Evolutionary conservation across 345 rosid genomes (phyloP).

Genomic region (Arabis hirsuta): DNA sequence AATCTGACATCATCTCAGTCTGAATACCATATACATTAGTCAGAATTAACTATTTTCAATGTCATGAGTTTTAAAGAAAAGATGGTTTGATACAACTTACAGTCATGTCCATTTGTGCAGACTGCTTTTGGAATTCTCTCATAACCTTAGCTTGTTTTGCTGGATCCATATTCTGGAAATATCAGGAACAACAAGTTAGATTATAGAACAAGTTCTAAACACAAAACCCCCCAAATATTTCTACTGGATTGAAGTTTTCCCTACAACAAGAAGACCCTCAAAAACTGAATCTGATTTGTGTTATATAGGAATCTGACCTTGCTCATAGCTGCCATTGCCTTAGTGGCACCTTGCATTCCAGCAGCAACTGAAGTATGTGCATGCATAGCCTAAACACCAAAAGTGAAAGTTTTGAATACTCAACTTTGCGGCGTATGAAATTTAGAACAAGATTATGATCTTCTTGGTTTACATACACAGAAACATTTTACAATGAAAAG

Average conservation of each 20-base stretch:
- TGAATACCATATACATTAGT: constrained; percentile 45
- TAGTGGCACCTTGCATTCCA: constrained; percentile 90
- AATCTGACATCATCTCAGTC: constrained; percentile 97
- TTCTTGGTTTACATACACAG: constrained; percentile 4
- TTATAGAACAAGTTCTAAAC: too few relatives aligned
- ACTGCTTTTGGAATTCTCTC: constrained; percentile 88
- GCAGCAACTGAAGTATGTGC: constrained; percentile 91
- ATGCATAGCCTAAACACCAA: constrained; percentile 76
- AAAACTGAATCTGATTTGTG: too few relatives aligned
- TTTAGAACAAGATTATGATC: neutral
- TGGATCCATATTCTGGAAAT: constrained; percentile 92
- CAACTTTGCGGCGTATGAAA: too few relatives aligned
- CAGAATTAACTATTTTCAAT: constrained; percentile 25
- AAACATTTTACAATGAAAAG: neutral
- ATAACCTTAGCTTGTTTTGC: constrained; percentile 79
- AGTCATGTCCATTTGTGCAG: constrained; percentile 97
- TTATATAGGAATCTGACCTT: constrained; percentile 55
- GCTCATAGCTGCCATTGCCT: constrained; percentile 89
- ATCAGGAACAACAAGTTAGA: too few relatives aligned
- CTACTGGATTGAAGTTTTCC: too few relatives aligned
- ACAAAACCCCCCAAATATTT: too few relatives aligned
- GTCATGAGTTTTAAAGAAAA: constrained; percentile 19
- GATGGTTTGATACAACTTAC: constrained; percentile 54
- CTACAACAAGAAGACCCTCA: too few relatives aligned
- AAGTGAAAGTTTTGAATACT: constrained; percentile 22